Conservation (phyloP, 2,329 filamentous ascomycete species). For the Colletotrichum lini region DNA sequence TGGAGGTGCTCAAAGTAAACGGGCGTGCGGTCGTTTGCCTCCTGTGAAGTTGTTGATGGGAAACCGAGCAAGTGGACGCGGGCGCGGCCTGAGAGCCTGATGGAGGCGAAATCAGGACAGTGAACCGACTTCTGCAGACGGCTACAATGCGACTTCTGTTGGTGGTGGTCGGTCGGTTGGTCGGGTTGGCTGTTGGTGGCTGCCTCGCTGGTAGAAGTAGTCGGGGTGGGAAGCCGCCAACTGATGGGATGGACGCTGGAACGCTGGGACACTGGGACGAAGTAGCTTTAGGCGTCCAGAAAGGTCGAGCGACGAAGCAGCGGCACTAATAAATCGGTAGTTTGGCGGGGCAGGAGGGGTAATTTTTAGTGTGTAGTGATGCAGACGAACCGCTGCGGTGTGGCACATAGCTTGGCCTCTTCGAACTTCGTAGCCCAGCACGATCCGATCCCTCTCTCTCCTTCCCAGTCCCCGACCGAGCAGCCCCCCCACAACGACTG, state of each 20-base stretch:
- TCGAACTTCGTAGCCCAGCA: constrained; percentile 6
- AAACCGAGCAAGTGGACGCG: constrained; percentile 11
- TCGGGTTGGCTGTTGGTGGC: constrained; percentile 16
- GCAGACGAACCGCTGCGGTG: constrained; percentile 21
- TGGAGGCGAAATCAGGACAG: constrained; percentile 21
- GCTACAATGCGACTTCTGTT: constrained; percentile 27
- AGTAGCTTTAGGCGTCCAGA: too few species aligned
- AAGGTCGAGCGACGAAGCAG: constrained; percentile 10
- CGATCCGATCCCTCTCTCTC: not conserved
- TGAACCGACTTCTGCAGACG: constrained; percentile 13
- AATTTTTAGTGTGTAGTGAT: constrained; percentile 39
- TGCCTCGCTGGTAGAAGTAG: constrained; percentile 26
- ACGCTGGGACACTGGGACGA: not conserved
- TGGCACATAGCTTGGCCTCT: constrained; percentile 18
- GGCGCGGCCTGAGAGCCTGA: constrained; percentile 36
- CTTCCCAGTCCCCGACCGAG: not conserved
- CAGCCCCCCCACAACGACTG: constrained; percentile 5
- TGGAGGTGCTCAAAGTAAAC: not conserved
- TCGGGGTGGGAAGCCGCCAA: constrained; percentile 8
- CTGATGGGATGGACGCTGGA: constrained; percentile 8
- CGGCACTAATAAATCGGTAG: constrained; percentile 36
- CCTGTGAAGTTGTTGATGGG: not conserved
- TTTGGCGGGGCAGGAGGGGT: constrained; percentile 42
- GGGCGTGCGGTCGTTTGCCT: not conserved
- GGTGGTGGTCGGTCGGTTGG: constrained; percentile 5